Evolutionary conservation across 225 moss, liverwort and hornwort species (phyloP), one percentile per base, ranked within the genome.

Genomic region (Pseudoscleropodium purum): DNA sequence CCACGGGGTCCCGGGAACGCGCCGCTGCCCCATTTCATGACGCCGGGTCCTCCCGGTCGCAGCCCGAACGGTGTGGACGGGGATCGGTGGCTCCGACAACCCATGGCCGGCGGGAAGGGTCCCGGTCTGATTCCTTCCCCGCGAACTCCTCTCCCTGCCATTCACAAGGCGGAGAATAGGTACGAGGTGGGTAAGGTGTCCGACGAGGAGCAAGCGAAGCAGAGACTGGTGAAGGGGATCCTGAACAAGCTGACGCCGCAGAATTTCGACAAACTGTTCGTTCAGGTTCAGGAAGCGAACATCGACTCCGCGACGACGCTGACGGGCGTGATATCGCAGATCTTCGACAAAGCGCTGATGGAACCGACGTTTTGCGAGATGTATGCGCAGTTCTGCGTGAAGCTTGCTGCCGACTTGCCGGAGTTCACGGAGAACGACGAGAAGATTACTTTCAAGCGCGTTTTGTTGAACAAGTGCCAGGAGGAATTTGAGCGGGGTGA

Each of bases 331-430:
- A 99, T 99, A 65, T 99, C 99, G 41, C 99, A 97, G 91, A 99
- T 99, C 17, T 99, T 97, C 77, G 99, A 99, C 87, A 99, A 97
- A 64, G 99, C 99, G 73, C 91, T 99, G 86, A 99, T 95, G 90
- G 99, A 99, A 51, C 99, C 99, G 75, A 99, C 99, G 73, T 99
- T 99, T 88, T 97, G 97, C 88, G 99, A 99, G 91, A 99, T 97
- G 97, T 99, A 99, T 85, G 99, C 99, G 25, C 92, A 93, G 63
- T 99, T 99, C 82, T 99, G 99, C 91, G 96, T 94, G 70, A 92
- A 96, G 82, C 97, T 99, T 34, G 97, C 99, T 17, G 96, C 87
- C 31, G 96, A 97, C 89, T 86, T 99, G 90, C 99, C 99, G 27
- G 99, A 97, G 91, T 99, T 99, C 85, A 90, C 89, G 13, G 96